These are phyloP conservation scores for Amauroascus niger DNA, from an alignment of 2,329 filamentous ascomycete genomes.

Conservation along the genomic window DNA sequence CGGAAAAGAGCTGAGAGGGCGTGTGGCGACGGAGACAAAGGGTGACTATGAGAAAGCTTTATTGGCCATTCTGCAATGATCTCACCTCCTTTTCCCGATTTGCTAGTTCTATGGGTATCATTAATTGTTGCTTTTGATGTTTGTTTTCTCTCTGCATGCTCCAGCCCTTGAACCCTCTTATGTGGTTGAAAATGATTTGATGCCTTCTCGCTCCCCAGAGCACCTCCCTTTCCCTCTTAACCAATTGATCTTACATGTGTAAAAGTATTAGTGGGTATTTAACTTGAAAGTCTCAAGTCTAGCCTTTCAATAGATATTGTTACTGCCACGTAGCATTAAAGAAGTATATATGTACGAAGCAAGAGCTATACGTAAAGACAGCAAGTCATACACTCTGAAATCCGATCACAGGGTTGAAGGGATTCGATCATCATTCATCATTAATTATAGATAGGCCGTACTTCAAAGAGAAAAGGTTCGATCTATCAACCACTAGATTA, in stretches of 20 bases:
- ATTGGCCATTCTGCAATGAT: constrained; percentile 51
- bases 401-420: background rate
- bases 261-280: background rate
- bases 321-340: background rate
- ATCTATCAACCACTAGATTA: background rate
- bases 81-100: background rate
- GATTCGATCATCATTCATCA: background rate
- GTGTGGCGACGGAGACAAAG: constrained; percentile 74
- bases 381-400: background rate
- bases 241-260: background rate
- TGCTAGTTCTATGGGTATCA: background rate
- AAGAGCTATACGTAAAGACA: background rate
- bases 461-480: background rate
- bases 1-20: constrained; percentile 53
- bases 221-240: background rate
- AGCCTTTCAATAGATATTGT: background rate
- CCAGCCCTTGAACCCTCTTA: background rate
- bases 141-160: background rate
- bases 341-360: background rate
- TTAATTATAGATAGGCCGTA: background rate
- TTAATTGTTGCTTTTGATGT: background rate
- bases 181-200: background rate
- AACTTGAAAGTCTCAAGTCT: background rate
- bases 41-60: constrained; percentile 72
- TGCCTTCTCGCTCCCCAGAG: background rate